These are phyloP conservation scores for Dysphania ambrosioides DNA, from an alignment of 148 eudicot genomes.

Conservation along the genomic window DNA sequence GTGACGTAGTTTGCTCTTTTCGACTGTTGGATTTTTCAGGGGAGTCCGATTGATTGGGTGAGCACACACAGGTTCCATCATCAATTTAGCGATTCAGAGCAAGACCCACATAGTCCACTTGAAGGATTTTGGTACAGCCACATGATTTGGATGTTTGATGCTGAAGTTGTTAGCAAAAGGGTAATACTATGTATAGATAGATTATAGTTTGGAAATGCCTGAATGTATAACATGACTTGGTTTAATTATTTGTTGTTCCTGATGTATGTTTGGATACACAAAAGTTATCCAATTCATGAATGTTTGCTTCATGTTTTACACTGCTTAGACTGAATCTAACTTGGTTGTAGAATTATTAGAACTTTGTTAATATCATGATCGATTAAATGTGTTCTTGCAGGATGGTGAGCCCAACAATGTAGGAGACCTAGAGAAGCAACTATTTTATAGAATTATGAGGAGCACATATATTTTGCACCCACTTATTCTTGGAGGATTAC, in stretches of 20 bases:
- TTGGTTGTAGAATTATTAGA: not conserved
- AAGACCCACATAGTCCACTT: conserved; percentile 83
- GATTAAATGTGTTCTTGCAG: conserved; percentile 36
- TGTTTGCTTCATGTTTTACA: not conserved
- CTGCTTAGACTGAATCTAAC: not conserved
- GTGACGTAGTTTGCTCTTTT: too few relatives aligned
- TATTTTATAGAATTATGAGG: conserved; percentile 57
- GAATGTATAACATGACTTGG: too few relatives aligned
- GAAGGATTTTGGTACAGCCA: conserved; percentile 94
- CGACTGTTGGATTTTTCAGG: conserved; percentile 34
- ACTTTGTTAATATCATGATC: not conserved
- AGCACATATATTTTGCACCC: conserved; percentile 61
- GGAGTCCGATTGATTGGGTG: conserved; percentile 87
- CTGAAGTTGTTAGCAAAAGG: conserved; percentile 34
- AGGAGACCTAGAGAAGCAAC: conserved; percentile 66
- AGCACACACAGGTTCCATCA: conserved; percentile 86
- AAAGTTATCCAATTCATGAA: too few relatives aligned
- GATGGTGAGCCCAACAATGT: conserved; percentile 69
- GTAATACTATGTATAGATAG: conserved; percentile 26
- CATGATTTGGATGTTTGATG: conserved; percentile 70
- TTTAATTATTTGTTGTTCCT: too few relatives aligned
- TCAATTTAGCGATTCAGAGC: conserved; percentile 60
- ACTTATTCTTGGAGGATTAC: conserved; percentile 47
- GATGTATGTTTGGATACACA: too few relatives aligned
- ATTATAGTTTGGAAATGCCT: not conserved